These are phyloP conservation scores for Venturia carpophila DNA, from an alignment of 2,329 filamentous ascomycete genomes.

Conservation along the genomic window DNA sequence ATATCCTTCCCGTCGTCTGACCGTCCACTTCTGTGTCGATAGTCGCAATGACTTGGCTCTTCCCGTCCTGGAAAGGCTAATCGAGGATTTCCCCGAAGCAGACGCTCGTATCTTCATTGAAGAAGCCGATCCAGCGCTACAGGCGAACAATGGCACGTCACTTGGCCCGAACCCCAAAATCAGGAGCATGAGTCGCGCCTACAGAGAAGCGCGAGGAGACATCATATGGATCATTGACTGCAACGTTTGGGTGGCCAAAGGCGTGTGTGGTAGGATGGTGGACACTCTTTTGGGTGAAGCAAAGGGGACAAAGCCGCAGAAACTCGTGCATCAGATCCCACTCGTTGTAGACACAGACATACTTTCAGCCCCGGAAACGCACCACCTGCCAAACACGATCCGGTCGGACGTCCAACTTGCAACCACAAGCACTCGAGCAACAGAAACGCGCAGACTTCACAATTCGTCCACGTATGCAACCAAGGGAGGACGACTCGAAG, in stretches of 20 bases:
- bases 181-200: conserved; percentile 88
- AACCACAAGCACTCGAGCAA: conserved; percentile 22
- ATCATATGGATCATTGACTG: conserved; percentile 93
- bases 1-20: conserved; percentile 69
- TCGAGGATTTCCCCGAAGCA: conserved; percentile 63
- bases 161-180: conserved; percentile 98
- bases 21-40: conserved; percentile 75
- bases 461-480: conserved; percentile 21
- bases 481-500: conserved; percentile 78
- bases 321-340: conserved; percentile 92
- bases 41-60: conserved; percentile 68
- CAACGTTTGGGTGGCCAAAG: conserved; percentile 83
- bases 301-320: conserved; percentile 48
- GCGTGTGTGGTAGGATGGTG: conserved; percentile 79
- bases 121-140: conserved; percentile 66
- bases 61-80: conserved; percentile 60
- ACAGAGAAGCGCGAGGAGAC: conserved; percentile 78
- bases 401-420: conserved; percentile 16
- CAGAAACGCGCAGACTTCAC: background rate
- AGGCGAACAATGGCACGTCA: conserved; percentile 36
- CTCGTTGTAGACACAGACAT: conserved; percentile 65
- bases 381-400: background rate
- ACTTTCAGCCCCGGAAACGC: background rate
- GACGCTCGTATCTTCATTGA: conserved; percentile 73
- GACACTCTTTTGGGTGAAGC: conserved; percentile 70